Evolutionary conservation across 495 filamentous ascomycete species (phyloP).

Genomic region (Wilcoxina mikolae): DNA sequence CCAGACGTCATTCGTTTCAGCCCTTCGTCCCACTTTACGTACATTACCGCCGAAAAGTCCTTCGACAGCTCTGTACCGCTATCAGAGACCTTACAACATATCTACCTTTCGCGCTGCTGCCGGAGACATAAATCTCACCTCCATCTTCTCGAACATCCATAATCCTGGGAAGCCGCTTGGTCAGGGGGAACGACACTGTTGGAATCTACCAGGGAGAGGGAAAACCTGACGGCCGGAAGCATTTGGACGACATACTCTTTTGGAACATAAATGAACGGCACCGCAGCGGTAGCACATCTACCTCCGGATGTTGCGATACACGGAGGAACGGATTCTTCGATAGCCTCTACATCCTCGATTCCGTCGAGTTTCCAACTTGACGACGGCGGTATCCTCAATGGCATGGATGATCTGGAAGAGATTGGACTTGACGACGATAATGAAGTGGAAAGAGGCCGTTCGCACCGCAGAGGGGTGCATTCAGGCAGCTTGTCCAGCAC

Average conservation of each 20-base stretch:
- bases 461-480: background rate
- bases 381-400: conserved; percentile 48
- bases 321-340: conserved; percentile 53
- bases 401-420: conserved; percentile 79
- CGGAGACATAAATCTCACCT: too few relatives aligned
- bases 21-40: background rate
- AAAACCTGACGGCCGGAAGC: background rate
- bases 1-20: background rate
- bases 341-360: conserved; percentile 45
- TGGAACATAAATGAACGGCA: background rate
- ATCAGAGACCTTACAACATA: too few relatives aligned
- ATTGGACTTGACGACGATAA: conserved; percentile 62
- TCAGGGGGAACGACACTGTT: background rate
- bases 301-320: background rate
- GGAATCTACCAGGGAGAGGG: background rate
- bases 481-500: background rate
- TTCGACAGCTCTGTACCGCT: background rate
- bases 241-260: background rate
- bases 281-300: background rate
- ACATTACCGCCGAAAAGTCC: background rate
- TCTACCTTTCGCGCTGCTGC: too few relatives aligned
- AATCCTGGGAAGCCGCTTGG: background rate
- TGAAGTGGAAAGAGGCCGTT: conserved; percentile 6
- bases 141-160: background rate
- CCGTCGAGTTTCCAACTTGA: conserved; percentile 62